Evolutionary conservation across 2,329 filamentous ascomycete genomes (phyloP), one percentile per base, ranked within the genome.

Genomic region (Claviceps purpurea): DNA sequence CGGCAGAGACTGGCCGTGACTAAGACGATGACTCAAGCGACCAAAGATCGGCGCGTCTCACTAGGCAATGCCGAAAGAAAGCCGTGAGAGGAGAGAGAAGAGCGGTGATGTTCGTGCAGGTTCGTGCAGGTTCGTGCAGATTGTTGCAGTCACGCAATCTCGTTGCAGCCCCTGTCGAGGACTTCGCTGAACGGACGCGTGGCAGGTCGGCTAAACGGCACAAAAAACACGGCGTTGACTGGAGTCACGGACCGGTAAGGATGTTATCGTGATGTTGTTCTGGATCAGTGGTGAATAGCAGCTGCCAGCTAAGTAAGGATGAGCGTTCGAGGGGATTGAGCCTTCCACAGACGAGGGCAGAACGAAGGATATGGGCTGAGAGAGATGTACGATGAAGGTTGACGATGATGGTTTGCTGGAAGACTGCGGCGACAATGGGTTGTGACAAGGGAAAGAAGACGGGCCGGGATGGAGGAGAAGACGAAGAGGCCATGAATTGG

Each of bases 1-100:
- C 51, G 53, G 50, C 47, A 52, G 44, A 39, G 51, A 50, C 49
- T 44, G 51, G 50, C 51, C 57, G 56, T 46, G 44, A 48, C 30
- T 11, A 47, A 24, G 41, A 50, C 50, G 50, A 41, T 40, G 50
- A 51, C 10, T 22, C 47, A 30, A 26, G 26, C 47, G 26, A 46
- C 47, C 30, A 34, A 26, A 18, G 47, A 13, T 34, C 38, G 18
- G 38, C 20, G 42, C 5, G 26, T 37, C 20, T 43, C 30, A n/a
- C 24, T 18, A 34, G 30, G 10, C 11, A 37, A 26, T 39, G 37
- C 22, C 24, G 16, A 46, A n/a, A 13, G 34, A 2, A 20, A 14
- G 22, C 18, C 26, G 18, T 10, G n/a, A 16, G 22, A 11, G 14
- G 24, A 26, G 30, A n/a, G 30, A 24, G 42, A 49, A 41, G 10